Conservation (phyloP, 176 grass and related monocot genomes). For the Paspalum vaginatum region DNA sequence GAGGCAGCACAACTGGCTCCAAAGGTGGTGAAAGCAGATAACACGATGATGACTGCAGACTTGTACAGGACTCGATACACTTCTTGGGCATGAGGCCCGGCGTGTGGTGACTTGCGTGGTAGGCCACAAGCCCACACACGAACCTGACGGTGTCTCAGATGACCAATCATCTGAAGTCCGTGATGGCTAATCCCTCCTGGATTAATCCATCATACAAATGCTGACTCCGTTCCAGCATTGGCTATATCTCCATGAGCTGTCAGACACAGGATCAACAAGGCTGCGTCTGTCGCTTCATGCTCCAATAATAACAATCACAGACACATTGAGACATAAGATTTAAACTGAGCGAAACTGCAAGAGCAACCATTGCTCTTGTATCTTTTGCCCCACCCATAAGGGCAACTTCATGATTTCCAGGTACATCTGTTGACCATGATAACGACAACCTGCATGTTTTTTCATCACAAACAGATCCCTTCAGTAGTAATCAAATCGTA, state of each 20-base stretch:
- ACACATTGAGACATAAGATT: constrained; percentile 22
- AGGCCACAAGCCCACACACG: not conserved
- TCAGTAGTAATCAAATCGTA: not conserved
- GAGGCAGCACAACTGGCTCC: not conserved
- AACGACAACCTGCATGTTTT: constrained; percentile 66
- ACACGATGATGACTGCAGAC: not conserved
- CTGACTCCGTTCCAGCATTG: constrained; percentile 63
- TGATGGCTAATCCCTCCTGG: constrained; percentile 31
- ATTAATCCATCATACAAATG: constrained; percentile 44
- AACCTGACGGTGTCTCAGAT: constrained; percentile 27
- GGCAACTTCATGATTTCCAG: constrained; percentile 60
- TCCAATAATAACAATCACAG: constrained; percentile 28
- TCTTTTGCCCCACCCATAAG: constrained; percentile 63
- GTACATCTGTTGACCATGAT: constrained; percentile 71
- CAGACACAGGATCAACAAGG: constrained; percentile 42
- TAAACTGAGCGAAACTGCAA: constrained; percentile 32
- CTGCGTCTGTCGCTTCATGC: constrained; percentile 37
- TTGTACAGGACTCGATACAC: not conserved
- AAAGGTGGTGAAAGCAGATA: not conserved
- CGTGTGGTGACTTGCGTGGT: not conserved
- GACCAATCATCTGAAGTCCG: constrained; percentile 32
- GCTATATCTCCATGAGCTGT: constrained; percentile 38
- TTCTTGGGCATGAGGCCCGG: constrained; percentile 6
- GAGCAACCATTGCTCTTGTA: constrained; percentile 41
- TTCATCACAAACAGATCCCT: constrained; percentile 1